Evolutionary conservation across 805 yeast genomes (phyloP), one percentile per base, ranked within the genome.

Genomic region (Crinitomyces ghanaensis): DNA sequence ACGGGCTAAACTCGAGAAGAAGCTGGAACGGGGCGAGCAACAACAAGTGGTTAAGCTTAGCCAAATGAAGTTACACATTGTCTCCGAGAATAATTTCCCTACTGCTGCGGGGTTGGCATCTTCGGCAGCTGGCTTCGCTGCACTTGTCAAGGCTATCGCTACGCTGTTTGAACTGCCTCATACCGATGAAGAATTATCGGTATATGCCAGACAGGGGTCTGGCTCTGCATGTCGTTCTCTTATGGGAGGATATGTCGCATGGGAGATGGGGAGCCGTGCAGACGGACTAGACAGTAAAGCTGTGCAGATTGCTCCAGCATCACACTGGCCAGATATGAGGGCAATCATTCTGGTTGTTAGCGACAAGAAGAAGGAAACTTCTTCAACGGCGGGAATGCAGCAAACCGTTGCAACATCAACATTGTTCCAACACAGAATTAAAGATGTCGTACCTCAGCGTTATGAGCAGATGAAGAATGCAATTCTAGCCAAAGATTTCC

Each of bases 41-140:
- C 23, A 29, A 14, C 8, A 24, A 11, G 22, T 35, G 6, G 37
- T 31, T 5, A 42, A 47, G 13, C 30, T 85, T 38, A 70, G 88
- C 20, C 48, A 62, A 13, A 74, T 70, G 70, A 66, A 69, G 33
- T 64, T 91, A 37, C 83, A 77, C 48, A 80, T 91, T 45, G 93
- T 83, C 9, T 77, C 93, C 18, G 94, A 84, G 53, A 91, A 91
- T 64, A 91, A 91, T 61, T 91, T 91, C 68, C 99, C 99, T 33
- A 91, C 99, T 17, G 98, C 98, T 20, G 98, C 98, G 4, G 98
- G 98, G 2, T 69, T 91, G 47, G 98, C 98, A 0, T 84, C 95
- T 1, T 80, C 94, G 4, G 98, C 98, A 9, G 97, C 98, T 6
- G 99, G 99, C 0, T 88, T 85, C 59, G 95, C 98, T 22, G 98